Percentiles rank a stretch among this genome's conserved stretches.
Evolutionary conservation across 352 stramenopile genomes (phyloP).

Genomic region (Pythium oligandrum): DNA sequence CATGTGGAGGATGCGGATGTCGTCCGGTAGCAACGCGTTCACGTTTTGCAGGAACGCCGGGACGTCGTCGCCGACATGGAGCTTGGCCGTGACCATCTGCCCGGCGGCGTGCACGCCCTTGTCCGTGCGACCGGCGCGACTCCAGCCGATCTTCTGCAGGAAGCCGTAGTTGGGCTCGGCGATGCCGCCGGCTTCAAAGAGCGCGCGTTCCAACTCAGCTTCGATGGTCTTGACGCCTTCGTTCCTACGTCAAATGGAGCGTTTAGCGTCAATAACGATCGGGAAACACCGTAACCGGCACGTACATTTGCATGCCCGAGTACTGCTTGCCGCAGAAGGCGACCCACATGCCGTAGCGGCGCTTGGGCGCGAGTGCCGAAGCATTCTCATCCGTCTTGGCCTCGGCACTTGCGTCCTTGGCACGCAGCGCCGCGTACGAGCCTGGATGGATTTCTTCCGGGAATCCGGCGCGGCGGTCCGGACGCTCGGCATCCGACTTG

Average conservation of each 20-base stretch:
- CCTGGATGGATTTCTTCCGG: conserved; percentile 63
- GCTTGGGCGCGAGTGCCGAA: conserved; percentile 30
- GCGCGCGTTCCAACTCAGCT: conserved; percentile 81
- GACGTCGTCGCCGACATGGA: conserved; percentile 78
- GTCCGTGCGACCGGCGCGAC: conserved; percentile 83
- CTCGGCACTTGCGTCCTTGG: conserved; percentile 8
- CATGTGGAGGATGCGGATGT: conserved; percentile 84
- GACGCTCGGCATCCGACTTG: conserved; percentile 12
- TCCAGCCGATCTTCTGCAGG: conserved; percentile 90
- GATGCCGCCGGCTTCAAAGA: conserved; percentile 86
- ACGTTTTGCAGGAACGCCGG: conserved; percentile 59
- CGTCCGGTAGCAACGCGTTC: conserved; percentile 61
- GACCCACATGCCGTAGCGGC: conserved; percentile 78
- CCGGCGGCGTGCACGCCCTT: conserved; percentile 89
- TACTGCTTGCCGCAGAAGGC: conserved; percentile 88
- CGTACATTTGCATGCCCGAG: conserved; percentile 87
- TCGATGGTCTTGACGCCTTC: conserved; percentile 88
- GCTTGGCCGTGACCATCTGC: conserved; percentile 80
- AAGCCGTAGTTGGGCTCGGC: conserved; percentile 87
- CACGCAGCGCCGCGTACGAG: conserved; percentile 64
- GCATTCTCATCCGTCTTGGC: conserved; percentile 8
- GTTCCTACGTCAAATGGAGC: conserved; percentile 39
- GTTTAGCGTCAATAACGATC: too few relatives aligned
- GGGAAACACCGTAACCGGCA: neutral
- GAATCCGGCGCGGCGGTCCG: conserved; percentile 52